Percentiles rank a stretch among this genome's conserved stretches.
These are phyloP conservation scores for Tardiomyces blankii DNA, from an alignment of 1,139 yeast genomes.

Conservation along the genomic window DNA sequence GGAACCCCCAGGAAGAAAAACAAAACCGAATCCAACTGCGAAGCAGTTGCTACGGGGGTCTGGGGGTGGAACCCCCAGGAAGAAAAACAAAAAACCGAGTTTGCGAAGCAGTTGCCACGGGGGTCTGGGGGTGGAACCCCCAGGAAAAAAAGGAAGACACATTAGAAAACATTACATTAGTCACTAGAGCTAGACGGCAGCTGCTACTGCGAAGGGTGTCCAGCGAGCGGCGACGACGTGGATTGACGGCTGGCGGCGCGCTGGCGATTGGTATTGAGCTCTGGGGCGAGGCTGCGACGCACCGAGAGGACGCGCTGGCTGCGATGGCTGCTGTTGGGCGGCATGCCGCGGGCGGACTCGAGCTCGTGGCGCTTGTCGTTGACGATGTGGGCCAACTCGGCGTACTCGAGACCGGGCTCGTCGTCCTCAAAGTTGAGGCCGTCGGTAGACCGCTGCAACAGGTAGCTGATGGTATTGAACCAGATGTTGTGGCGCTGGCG, in stretches of 20 bases:
- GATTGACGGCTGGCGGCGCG: not conserved
- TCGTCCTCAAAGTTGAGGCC: not conserved
- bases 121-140: too few species aligned
- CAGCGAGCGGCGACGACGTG: not conserved
- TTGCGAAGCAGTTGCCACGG: too few species aligned
- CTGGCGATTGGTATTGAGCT: not conserved
- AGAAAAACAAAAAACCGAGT: too few species aligned
- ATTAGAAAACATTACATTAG: too few species aligned
- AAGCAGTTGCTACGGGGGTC: too few species aligned
- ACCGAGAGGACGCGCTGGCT: not conserved
- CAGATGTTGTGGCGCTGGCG: slow-evolving; percentile 85
- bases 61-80: too few species aligned
- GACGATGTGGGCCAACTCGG: not conserved
- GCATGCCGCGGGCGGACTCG: not conserved
- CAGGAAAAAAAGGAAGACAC: too few species aligned
- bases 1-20: too few species aligned
- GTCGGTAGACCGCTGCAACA: slow-evolving; percentile 36
- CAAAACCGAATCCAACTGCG: too few species aligned
- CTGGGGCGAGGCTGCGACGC: not conserved
- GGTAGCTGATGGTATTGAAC: slow-evolving; percentile 74
- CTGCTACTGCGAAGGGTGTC: too few species aligned
- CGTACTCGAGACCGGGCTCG: not conserved
- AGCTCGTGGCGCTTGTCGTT: not conserved
- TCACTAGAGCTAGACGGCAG: too few species aligned
- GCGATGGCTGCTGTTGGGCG: not conserved